Conservation (phyloP, 768 basidiomycete species). For the Neoboletus subvelutipes region DNA sequence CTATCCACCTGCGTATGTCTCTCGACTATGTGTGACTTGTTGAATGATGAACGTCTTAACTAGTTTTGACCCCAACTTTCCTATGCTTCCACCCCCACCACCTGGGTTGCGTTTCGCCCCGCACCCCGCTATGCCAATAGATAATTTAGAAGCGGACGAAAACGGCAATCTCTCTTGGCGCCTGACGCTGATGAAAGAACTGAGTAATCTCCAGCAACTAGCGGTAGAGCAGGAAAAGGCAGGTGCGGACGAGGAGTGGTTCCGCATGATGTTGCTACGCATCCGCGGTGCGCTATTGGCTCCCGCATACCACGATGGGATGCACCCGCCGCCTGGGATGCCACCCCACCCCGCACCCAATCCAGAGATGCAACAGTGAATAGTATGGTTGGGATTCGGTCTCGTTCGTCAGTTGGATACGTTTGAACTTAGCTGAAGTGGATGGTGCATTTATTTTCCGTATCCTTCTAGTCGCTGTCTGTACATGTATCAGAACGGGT, state of each 20-base stretch:
- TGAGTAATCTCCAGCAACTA: constrained; percentile 70
- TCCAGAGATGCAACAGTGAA: constrained; percentile 32
- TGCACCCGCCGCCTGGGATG: constrained; percentile 39
- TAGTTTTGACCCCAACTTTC: constrained; percentile 75
- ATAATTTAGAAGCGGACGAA: constrained; percentile 74
- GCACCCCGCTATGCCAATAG: constrained; percentile 56
- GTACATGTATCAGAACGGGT: constrained; percentile 1
- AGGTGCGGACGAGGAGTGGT: constrained; percentile 82
- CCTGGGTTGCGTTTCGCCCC: constrained; percentile 63
- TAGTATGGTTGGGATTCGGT: not conserved
- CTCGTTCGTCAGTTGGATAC: not conserved
- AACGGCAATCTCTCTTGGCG: constrained; percentile 82
- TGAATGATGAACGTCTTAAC: constrained; percentile 15
- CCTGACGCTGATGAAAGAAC: constrained; percentile 76
- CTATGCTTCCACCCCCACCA: constrained; percentile 54
- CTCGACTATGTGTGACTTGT: not conserved
- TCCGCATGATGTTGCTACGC: constrained; percentile 80
- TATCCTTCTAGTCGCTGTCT: not conserved
- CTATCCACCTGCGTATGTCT: constrained; percentile 52
- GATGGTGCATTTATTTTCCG: constrained; percentile 1
- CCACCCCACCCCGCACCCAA: constrained; percentile 37
- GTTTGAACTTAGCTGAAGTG: constrained; percentile 3
- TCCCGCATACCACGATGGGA: constrained; percentile 36
- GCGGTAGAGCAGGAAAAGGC: constrained; percentile 81
- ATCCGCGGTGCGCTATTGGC: constrained; percentile 71